Evolutionary conservation across 257 asterid genomes (phyloP).

Genomic region (Solanum paucissectum): DNA sequence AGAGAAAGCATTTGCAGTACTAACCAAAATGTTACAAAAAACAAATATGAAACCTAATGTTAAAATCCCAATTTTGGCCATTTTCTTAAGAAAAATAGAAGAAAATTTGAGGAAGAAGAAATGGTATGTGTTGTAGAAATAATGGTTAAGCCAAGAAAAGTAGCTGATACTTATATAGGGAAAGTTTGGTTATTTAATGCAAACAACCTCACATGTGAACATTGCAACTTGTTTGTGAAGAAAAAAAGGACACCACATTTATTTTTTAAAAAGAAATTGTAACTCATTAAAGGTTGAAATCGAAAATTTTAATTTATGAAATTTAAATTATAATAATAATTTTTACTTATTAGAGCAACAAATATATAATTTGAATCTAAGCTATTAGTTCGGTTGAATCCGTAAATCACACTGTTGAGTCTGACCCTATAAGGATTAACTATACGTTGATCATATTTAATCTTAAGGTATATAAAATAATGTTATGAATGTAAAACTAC

Average conservation of each 20-base stretch:
- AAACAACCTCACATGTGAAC: constrained; percentile 34
- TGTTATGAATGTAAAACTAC: background rate
- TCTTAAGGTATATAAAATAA: background rate
- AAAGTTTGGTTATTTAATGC: background rate
- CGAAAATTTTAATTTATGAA: background rate
- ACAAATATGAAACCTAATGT: constrained; percentile 4
- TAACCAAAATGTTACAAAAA: background rate
- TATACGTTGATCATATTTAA: background rate
- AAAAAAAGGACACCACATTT: background rate
- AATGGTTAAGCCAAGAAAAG: background rate
- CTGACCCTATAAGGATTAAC: background rate
- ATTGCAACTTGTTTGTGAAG: constrained; percentile 7
- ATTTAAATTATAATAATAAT: background rate
- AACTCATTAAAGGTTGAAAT: background rate
- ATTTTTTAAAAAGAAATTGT: background rate
- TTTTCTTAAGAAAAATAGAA: background rate
- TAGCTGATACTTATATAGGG: constrained; percentile 8
- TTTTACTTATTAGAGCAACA: background rate
- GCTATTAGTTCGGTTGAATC: background rate
- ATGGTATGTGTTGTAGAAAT: background rate
- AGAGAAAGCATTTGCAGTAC: constrained; percentile 19
- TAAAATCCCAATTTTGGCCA: constrained; percentile 9
- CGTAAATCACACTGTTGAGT: background rate
- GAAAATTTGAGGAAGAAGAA: background rate
- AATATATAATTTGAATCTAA: background rate